phyloP scores from a whole-genome alignment of 345 rosid species.

The Gossypium thurberi region DNA sequence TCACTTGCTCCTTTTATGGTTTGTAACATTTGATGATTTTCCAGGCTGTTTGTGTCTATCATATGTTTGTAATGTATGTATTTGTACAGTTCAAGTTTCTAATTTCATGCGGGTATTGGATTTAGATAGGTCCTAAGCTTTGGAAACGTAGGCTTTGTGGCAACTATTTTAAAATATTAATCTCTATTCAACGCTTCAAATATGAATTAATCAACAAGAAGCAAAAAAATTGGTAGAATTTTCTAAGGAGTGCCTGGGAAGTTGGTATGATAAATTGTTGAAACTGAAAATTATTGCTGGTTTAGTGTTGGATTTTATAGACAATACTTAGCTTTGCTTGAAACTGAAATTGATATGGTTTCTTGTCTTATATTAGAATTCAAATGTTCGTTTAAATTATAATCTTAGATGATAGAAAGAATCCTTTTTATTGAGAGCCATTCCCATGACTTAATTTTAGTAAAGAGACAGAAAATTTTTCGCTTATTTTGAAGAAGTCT shows the following conservation, averaged over 20 bases:
- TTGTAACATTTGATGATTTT: background rate
- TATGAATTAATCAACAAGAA: background rate
- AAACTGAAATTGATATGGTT: background rate
- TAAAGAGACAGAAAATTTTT: too few species aligned
- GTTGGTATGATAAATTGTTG: background rate
- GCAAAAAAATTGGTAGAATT: background rate
- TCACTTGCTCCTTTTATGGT: background rate
- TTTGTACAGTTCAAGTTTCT: background rate
- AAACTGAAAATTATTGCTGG: background rate
- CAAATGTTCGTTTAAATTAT: background rate
- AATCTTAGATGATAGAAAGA: background rate
- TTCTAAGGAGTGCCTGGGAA: background rate
- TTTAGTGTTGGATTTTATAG: background rate
- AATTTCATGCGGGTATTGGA: background rate
- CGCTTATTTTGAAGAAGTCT: too few species aligned
- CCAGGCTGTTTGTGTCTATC: background rate
- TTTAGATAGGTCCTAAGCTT: background rate
- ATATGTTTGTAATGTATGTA: background rate
- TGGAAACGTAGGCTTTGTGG: background rate
- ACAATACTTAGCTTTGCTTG: background rate
- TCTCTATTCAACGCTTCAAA: background rate
- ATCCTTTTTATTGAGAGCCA: background rate
- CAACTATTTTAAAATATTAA: background rate
- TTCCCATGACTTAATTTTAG: too few species aligned
- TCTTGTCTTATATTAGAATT: background rate